Percentiles rank a stretch among this genome's conserved stretches.
These are phyloP conservation scores for Pelargonium australe DNA, from an alignment of 441 rosid genomes.

Conservation along the genomic window DNA sequence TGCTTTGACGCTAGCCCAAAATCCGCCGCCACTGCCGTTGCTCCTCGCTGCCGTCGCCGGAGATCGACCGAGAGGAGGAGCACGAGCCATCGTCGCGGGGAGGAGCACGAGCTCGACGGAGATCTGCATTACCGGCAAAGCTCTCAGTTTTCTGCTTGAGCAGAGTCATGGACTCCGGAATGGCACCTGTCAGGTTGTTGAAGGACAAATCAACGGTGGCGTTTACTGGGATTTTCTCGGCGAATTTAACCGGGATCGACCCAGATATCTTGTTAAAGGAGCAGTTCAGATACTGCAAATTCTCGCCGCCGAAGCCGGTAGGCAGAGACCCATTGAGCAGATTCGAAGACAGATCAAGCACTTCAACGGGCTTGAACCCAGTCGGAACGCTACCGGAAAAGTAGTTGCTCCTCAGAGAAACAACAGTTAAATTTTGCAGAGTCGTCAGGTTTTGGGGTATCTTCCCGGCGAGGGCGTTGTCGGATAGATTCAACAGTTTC, in stretches of 20 bases:
- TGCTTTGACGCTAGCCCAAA: too few species aligned
- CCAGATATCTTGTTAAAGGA: constrained; percentile 68
- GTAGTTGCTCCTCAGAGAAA: constrained; percentile 55
- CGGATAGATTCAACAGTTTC: constrained; percentile 59
- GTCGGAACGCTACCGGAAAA: constrained; percentile 49
- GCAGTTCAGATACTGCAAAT: constrained; percentile 50
- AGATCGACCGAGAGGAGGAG: too few species aligned
- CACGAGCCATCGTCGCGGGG: too few species aligned
- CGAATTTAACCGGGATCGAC: constrained; percentile 44
- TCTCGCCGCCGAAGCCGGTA: constrained; percentile 42
- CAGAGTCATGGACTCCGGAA: constrained; percentile 47
- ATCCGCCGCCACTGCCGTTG: too few species aligned
- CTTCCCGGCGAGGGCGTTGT: constrained; percentile 61
- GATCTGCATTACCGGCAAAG: constrained; percentile 50
- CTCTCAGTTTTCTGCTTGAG: constrained; percentile 49
- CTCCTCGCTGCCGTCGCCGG: too few species aligned
- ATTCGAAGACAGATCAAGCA: constrained; percentile 72
- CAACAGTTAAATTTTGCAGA: constrained; percentile 47
- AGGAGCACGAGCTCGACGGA: too few species aligned
- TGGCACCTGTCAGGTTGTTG: constrained; percentile 73
- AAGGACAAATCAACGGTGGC: constrained; percentile 64
- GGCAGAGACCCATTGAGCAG: constrained; percentile 60
- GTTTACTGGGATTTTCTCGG: constrained; percentile 35
- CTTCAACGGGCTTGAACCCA: constrained; percentile 42
- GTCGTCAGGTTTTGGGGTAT: constrained; percentile 44